Evolutionary conservation across 495 filamentous ascomycete genomes (phyloP), one percentile per base, ranked within the genome.

Genomic region (Podospora fimiseda): DNA sequence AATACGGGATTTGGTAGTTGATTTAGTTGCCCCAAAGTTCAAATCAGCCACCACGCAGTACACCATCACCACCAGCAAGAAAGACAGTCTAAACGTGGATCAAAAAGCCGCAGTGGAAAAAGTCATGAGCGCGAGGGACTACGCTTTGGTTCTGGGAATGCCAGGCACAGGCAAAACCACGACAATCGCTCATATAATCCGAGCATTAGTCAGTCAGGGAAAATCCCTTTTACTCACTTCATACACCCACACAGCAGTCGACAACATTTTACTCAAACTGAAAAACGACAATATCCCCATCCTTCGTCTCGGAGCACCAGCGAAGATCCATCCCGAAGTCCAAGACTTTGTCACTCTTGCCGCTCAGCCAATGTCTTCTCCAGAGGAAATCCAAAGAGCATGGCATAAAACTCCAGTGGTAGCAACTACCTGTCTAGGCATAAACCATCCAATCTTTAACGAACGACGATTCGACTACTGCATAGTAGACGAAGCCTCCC

Each of bases 101-200:
- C 93, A 98, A 65, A 84, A 77, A 54, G 76, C 75, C 42, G 93
- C 93, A 0, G 88, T 96, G 47, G 77, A 88, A 59, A 96, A 96
- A 63, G 90, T 96, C 44, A 92, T 97, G 89, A 89, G 83, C 65
- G 93, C 93, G 11, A 79, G 84, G 52, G 89, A 98, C 68, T 98
- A 96, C 67, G 92, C 93, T 4, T 79, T 98, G 14, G 89, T 97
- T 5, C 81, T 96, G 4, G 93, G 93, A 14, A 97, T 98, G 93
- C 93, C 93, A 1, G 93, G 93, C 9, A 98, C 93, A 9, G 93
- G 93, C 45, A 98, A 98, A 65, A 98, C 93, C 4, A 96, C 93
- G 0, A 98, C 93, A 1, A 96, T 97, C 60, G 87, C 91, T 6
- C 91, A 97, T 65, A 96, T 98, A 57, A 96, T 98, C 66, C 85